Base-by-base conservation (phyloP, 202 grass and related monocot species). In the Setaria italica region DNA sequence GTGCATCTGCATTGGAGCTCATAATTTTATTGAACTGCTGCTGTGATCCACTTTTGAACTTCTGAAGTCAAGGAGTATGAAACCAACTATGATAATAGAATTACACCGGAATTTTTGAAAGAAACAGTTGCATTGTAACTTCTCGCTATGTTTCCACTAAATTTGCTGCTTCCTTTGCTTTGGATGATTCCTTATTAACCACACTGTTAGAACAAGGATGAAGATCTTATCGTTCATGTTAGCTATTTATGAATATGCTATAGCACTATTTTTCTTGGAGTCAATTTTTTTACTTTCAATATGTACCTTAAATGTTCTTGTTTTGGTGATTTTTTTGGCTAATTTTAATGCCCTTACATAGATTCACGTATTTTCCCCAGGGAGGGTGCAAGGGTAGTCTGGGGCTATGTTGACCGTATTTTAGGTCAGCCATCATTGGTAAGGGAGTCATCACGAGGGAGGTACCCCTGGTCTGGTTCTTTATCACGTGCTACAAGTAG, bases 381-480 rank as follows among this genome's bases (percentile, higher is more conserved):
- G 91, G 96, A 99, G 87, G 96, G 96, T 88, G 96, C 96, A 59
- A 99, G 85, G 91, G 96, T 99, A 75, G 59, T 96, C 67, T 99
- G 96, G 96, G 96, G 93, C 70, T 99, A 99, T 80, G 93, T 96
- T 72, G 96, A 99, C 88, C 96, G 96, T 58, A 95, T 99, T 90
- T 85, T 99, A 67, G 96, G 96, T 39, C 96, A 99, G 74, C 96
- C 96, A 87, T 99, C 91, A 62, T 91, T 99, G 39, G 94, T 99
- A 80, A 99, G 96, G 75, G 96, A 99, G 90, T 96, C 96, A 75
- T 99, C 96, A 62, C 89, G 90, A 83, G 93, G 91, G 74, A 99
- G 85, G 51, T 99, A 99, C 74, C 93, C 96, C 53, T 99, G 93
- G 93, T 99, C 96, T 19, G 91, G 90, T 77, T 73, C 88, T 56